Percentiles rank a stretch among this genome's conserved stretches.
phyloP scores from a whole-genome alignment of 345 rosid genomes.

The Microcos paniculata region DNA sequence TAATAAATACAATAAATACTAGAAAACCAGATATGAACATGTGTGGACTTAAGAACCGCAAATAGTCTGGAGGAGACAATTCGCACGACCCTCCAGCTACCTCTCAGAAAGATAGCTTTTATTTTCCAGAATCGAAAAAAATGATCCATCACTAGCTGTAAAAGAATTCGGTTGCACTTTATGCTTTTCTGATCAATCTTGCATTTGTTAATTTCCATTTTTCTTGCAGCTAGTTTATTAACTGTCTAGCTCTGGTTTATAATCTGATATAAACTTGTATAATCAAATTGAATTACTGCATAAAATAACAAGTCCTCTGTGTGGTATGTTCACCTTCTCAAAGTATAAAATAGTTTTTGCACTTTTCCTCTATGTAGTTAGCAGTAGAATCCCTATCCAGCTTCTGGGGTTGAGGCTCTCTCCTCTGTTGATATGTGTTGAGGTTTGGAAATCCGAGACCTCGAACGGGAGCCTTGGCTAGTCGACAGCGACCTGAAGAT shows the following conservation, averaged over 20 bases:
- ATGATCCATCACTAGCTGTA: neutral
- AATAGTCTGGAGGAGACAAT: too few species aligned
- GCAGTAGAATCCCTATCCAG: neutral
- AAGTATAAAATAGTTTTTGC: neutral
- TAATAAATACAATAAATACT: too few species aligned
- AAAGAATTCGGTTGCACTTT: neutral
- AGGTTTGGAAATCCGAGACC: too few species aligned
- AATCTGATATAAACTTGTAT: neutral
- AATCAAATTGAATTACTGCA: neutral
- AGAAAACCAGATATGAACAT: too few species aligned
- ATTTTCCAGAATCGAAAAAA: neutral
- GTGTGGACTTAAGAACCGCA: too few species aligned
- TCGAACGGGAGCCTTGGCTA: too few species aligned
- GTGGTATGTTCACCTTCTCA: neutral
- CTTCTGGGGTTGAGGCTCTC: conserved; percentile 22
- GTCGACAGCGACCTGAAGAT: too few species aligned
- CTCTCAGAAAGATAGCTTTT: neutral
- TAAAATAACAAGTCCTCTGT: neutral
- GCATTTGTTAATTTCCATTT: neutral
- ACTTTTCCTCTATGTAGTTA: neutral
- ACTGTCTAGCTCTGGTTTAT: neutral
- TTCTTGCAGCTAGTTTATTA: neutral
- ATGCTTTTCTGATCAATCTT: neutral
- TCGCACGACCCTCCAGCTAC: too few species aligned
- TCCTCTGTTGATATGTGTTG: conserved; percentile 29